Evolutionary conservation across 805 yeast species (phyloP), one percentile per base, ranked within the genome.

Genomic region (Yarrowia sp.): DNA sequence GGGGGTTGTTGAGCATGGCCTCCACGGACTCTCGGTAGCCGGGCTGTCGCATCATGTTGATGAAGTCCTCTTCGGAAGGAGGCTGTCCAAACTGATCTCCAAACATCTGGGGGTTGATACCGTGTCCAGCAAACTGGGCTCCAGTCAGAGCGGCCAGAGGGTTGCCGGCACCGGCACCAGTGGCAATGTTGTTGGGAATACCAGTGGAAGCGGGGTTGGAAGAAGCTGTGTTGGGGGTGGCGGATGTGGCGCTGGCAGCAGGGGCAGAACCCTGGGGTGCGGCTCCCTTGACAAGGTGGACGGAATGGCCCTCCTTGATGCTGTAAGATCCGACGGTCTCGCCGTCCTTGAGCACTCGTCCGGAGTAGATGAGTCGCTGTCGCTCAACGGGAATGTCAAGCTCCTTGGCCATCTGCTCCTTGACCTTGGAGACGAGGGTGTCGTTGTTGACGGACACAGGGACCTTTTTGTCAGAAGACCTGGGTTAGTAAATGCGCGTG

Each of bases 71-170:
- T 55, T 90, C 88, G 70, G 85, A 86, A 11, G 96, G 92, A 71
- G 87, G 78, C 51, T 83, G 84, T 47, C 86, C 86, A 90, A 88
- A 84, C 75, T 92, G 98, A 32, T 97, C 92, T 1, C 97, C 97
- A 78, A 93, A 92, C 88, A 90, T 83, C 3, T 89, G 82, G 5
- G 99, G 98, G 76, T 95, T 80, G 71, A 91, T 92, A 8, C 92
- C 83, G 71, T 85, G 86, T 1, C 99, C 99, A 2, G 98, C 98
- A 73, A 92, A 95, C 64, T 98, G 84, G 1, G 98, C 98, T 58
- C 97, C 93, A 0, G 98, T 93, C 68, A 93, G 80, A 68, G 89
- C 97, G 10, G 96, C 92, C 71, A 95, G 81, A 41, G 97, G 96
- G 75, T 95, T 91, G 76, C 88, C 90, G 0, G 96, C 83, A 11